Conservation (phyloP, 2,329 filamentous ascomycete species). For the Diplocarpon mali region DNA sequence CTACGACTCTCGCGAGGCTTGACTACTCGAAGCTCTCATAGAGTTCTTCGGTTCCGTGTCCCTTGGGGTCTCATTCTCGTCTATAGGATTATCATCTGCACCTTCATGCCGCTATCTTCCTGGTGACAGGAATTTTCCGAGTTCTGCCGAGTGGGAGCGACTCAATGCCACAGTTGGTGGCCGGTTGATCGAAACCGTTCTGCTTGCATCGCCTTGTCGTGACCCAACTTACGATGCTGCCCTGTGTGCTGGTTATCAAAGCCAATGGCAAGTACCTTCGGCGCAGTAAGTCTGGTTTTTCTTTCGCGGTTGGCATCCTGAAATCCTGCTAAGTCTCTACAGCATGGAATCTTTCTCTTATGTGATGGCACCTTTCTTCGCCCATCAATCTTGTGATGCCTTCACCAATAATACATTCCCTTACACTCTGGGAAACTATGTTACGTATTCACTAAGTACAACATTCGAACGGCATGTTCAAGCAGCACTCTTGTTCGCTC, state of each 20-base stretch:
- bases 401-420: slow-evolving; percentile 28
- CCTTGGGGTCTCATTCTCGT: no score
- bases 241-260: slow-evolving; percentile 15
- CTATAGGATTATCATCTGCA: no score
- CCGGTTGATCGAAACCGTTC: slow-evolving; percentile 27
- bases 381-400: slow-evolving; percentile 27
- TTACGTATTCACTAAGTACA: slow-evolving; percentile 25
- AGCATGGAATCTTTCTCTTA: slow-evolving; percentile 31
- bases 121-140: slow-evolving; percentile 33
- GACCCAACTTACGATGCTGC: slow-evolving; percentile 17
- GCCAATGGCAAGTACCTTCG: slow-evolving; percentile 27
- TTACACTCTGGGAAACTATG: slow-evolving; percentile 31
- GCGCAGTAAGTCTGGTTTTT: slow-evolving; percentile 30
- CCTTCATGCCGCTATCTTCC: slow-evolving; percentile 10
- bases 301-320: neutral
- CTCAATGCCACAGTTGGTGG: slow-evolving; percentile 36
- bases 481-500: slow-evolving; percentile 30
- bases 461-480: slow-evolving; percentile 16
- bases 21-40: neutral
- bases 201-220: slow-evolving; percentile 23
- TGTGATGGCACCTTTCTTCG: slow-evolving; percentile 33
- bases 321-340: neutral
- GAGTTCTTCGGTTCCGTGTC: no score
- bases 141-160: slow-evolving; percentile 31
- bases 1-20: no score